Conservation (phyloP, 208 protist genomes). For the Angomonas deanei region DNA sequence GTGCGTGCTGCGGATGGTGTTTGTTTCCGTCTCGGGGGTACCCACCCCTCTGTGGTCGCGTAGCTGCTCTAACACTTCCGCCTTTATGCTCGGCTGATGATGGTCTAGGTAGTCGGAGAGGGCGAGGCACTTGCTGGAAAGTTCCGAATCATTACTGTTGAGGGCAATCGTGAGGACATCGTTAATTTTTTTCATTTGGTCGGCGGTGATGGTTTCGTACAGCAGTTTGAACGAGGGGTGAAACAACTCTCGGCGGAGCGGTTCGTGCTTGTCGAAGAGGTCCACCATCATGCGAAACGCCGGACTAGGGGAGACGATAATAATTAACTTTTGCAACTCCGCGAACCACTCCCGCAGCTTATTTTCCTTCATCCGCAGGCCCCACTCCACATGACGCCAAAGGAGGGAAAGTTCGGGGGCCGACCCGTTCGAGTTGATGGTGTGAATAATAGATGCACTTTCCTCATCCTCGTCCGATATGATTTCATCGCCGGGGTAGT, state of each 20-base stretch:
- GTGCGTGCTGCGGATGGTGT: conserved; percentile 13
- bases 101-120: conserved; percentile 90
- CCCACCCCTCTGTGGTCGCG: conserved; percentile 17
- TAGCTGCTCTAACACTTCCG: conserved; percentile 69
- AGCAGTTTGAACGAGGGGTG: conserved; percentile 87
- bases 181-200: conserved; percentile 84
- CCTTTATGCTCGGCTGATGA: conserved; percentile 65
- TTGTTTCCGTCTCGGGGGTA: conserved; percentile 24
- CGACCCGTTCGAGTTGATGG: neutral
- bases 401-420: conserved; percentile 63
- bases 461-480: neutral
- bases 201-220: conserved; percentile 77
- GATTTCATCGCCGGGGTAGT: neutral
- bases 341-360: conserved; percentile 86
- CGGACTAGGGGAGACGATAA: conserved; percentile 79
- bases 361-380: conserved; percentile 67
- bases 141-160: conserved; percentile 73
- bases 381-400: conserved; percentile 81
- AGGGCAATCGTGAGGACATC: conserved; percentile 80
- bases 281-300: conserved; percentile 88
- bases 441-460: neutral
- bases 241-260: conserved; percentile 83
- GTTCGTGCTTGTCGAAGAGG: conserved; percentile 89
- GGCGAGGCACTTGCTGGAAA: conserved; percentile 76
- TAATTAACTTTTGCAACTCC: conserved; percentile 86